phyloP scores from a whole-genome alignment of 768 basidiomycete genomes.

The Panaeolus papilionaceus region DNA sequence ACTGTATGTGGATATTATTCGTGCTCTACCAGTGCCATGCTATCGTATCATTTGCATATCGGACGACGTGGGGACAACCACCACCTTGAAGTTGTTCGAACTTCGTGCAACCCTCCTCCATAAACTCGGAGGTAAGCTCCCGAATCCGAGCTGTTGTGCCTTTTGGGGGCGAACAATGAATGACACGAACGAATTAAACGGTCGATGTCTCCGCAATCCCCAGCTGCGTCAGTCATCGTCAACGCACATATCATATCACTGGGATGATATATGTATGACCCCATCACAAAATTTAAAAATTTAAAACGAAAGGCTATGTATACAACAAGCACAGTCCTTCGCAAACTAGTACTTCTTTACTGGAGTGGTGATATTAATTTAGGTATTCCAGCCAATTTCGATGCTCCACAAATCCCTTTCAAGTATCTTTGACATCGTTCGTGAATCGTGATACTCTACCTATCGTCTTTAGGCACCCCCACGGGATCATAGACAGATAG shows the following conservation, averaged over 20 bases:
- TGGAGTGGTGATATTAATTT: no score
- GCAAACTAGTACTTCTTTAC: no score
- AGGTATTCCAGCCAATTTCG: no score
- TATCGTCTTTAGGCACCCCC: neutral
- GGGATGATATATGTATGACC: neutral
- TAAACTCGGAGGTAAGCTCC: neutral
- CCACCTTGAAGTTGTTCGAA: no score
- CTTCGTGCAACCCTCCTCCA: no score
- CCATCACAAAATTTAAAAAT: neutral
- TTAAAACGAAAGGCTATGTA: conserved; percentile 11
- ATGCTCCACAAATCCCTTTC: no score
- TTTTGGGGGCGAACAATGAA: neutral
- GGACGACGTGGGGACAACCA: no score
- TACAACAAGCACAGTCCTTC: neutral
- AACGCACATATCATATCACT: no score
- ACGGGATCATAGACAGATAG: neutral
- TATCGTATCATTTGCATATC: no score
- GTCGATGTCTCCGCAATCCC: neutral
- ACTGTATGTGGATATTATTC: neutral
- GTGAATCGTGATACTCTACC: no score
- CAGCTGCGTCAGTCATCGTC: neutral
- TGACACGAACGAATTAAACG: neutral
- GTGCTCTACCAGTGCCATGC: no score
- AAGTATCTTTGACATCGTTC: no score
- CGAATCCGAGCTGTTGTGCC: neutral